Base-by-base conservation (phyloP, 768 basidiomycete genomes). In the Tephrocybe sp. region DNA sequence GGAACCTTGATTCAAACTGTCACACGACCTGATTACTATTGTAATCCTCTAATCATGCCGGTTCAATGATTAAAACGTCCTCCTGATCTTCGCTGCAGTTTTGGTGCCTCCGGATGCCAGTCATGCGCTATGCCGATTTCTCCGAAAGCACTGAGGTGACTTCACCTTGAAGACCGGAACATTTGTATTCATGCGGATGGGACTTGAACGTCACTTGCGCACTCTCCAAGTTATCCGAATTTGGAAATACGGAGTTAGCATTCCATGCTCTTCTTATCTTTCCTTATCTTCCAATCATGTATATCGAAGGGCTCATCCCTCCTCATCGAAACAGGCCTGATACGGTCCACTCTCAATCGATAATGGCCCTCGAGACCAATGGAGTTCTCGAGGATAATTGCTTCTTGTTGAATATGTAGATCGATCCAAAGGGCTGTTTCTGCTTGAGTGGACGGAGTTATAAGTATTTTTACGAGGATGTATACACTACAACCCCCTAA, bases 281-380 rank as follows among this genome's bases (percentile, higher is more conserved):
- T 20, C 32, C 51, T 52, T 52, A 52, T 52, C 45, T 10, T 46
- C 39, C 45, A 51, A 51, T 51, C 50, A 50, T 13, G 40, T 40
- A 13, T 19, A 31, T 38, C 48, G 11, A 4, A 26, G 2, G 26
- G 31, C 16, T n/a, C 9, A 47, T 4, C 35, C 13, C 6, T 16
- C 32, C 17, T 10, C 7, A 26, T 26, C 26, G 26, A 26, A 26
- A 26, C 26, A 26, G 22, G 17, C 36, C 31, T 22, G 39, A 31
- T 36, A 26, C 26, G 30, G 22, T 11, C 26, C 22, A 26, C n/a
- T 7, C 8, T 26, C 6, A 5, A 22, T 4, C 43, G n/a, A 22
- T 20, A 44, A 5, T 23, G 26, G 26, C 7, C 26, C 10, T 31
- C 22, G 30, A 44, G 23, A 23, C n/a, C 6, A 31, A 26, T 31